Base-by-base conservation (phyloP, 2,329 filamentous ascomycete species). In the Stagonosporopsis vannaccii region DNA sequence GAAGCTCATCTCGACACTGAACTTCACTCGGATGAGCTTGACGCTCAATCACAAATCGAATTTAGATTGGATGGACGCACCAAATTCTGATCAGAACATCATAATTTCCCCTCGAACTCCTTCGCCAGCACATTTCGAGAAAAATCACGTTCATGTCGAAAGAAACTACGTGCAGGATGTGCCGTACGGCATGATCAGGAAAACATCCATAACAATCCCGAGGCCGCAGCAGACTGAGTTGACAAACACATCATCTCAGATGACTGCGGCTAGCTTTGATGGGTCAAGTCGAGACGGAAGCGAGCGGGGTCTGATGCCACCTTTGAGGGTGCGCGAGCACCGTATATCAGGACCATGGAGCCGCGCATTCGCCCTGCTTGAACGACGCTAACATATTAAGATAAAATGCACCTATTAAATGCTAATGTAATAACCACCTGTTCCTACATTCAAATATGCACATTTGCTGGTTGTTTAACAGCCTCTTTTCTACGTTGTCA, bases 301-400 rank as follows among this genome's bases (percentile, higher is more conserved):
- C 15, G 36, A 60, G 43, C 46, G 15, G 4, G 53, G 37, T 33
- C 25, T 62, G 6, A 40, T 59, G 30, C 53, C 56, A 22, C 49
- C 52, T 25, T 19, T 11, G 15, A 55, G 46, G 11, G 30, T 44
- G 15, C 53, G 44, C 9, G 46, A 54, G 28, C 32, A 58, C 19
- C 53, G 60, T 2, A 40, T 48, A 22, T 62, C 60, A 19, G 56
- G 60, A 8, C 50, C 57, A 5, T 62, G 60, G 56, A 62, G 56
- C 35, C 45, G 44, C 25, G 60, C 60, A 8, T 48, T 62, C 13
- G 50, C 52, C 42, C 15, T 58, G 22, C 44, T 62, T 36, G 46
- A 62, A 7, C 53, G 53, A 25, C 46, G 30, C n/a, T 49, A 15
- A 39, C 2, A 35, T 36, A 6, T 32, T 23, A 32, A 15, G 43